Evolutionary conservation across 768 basidiomycete species (phyloP), one percentile per base, ranked within the genome.

Genomic region (Gelatoporia subvermispora): DNA sequence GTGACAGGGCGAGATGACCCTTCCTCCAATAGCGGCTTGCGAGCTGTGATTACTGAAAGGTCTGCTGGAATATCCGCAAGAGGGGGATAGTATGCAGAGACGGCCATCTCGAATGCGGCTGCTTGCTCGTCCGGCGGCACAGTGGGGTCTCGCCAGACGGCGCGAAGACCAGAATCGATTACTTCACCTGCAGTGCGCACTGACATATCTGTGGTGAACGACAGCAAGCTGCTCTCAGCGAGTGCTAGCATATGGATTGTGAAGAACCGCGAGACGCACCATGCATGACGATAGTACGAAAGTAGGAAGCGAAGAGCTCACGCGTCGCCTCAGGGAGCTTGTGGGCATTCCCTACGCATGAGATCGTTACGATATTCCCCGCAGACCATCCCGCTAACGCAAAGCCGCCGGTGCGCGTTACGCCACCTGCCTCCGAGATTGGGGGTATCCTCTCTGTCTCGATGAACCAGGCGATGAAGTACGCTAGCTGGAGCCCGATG

Each of bases 381-480:
- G 50, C 54, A 11, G 54, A 56, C 54, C 54, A 56, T 1, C 66
- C 67, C 1, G 67, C 35, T 8, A 72, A 46, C 5, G 61, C 49
- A 13, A 67, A 37, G 2, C 70, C 70, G 1, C 51, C 54, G 1
- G 31, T 38, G 23, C 38, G 34, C 4, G 7, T 23, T 7, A 9
- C 9, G 17, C 41, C 23, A 3, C 35, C 5, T 4, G n/a, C 20
- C 34, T 39, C 35, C 2, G 35, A 18, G 8, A 51, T 38, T 2
- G 52, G 47, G 3, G 48, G 56, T 3, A 57, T 50, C 9, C 21
- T 24, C 35, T 50, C 41, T 7, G 36, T 47, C 10, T 48, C 24
- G 21, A 58, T 52, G 47, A 58, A 51, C 49, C 54, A 51, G 3
- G 43, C 43, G 21, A 58, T 20, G 46, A 58, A 58, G 4, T 38